phyloP scores from a whole-genome alignment of 306 rosid genomes.

The Citrullus amarus region DNA sequence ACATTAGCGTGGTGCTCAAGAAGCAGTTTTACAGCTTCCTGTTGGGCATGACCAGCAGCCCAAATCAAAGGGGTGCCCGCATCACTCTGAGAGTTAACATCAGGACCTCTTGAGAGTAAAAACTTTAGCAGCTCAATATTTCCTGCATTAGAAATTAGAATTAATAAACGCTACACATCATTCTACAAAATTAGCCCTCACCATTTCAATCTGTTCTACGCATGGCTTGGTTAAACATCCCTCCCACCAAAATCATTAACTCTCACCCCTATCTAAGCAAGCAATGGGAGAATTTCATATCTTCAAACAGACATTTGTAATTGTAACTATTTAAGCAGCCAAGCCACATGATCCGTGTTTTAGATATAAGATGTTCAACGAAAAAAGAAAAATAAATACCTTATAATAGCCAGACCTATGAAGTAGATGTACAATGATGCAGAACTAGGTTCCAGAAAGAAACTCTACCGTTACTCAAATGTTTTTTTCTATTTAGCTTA shows the following conservation, averaged over 20 bases:
- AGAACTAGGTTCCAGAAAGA: background rate
- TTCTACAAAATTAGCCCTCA: background rate
- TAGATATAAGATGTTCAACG: background rate
- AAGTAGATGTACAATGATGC: background rate
- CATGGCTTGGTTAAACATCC: background rate
- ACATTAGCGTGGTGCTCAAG: constrained; percentile 75
- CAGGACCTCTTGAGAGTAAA: constrained; percentile 61
- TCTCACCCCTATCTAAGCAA: background rate
- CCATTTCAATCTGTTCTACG: background rate
- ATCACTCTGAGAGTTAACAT: constrained; percentile 75
- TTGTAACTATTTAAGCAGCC: background rate
- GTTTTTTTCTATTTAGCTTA: background rate
- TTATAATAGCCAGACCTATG: background rate
- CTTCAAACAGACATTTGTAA: background rate
- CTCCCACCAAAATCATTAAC: background rate
- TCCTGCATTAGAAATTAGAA: constrained; percentile 28
- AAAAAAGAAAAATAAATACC: background rate
- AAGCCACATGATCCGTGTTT: background rate
- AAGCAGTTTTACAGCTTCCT: constrained; percentile 54
- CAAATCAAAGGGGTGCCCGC: constrained; percentile 81
- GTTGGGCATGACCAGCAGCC: constrained; percentile 95
- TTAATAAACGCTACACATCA: background rate
- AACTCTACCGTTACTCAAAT: background rate
- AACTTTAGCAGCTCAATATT: constrained; percentile 55
- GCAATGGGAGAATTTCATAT: background rate